These are phyloP conservation scores for Trichophyton benhamiae DNA, from an alignment of 2,329 filamentous ascomycete genomes.

Conservation along the genomic window DNA sequence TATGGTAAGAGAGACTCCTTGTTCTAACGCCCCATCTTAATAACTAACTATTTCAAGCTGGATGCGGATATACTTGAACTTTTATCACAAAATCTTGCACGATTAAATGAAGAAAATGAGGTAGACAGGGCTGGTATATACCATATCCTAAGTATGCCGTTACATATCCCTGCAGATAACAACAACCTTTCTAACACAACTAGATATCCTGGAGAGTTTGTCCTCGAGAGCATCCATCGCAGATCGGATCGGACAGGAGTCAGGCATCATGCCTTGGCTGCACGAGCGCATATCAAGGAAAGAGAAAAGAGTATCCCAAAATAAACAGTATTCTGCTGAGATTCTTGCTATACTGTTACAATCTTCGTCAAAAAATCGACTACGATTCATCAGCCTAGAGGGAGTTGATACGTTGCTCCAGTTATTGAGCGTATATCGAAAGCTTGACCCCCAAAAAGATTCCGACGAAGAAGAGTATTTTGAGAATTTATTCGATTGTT, in stretches of 20 bases:
- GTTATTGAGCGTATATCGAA: slow-evolving; percentile 71
- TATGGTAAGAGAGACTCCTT: slow-evolving; percentile 31
- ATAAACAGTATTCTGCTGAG: slow-evolving; percentile 91
- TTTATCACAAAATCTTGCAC: slow-evolving; percentile 48
- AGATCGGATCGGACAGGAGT: slow-evolving; percentile 59
- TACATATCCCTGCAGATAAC: neutral
- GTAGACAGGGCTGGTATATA: slow-evolving; percentile 78
- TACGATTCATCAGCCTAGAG: slow-evolving; percentile 51
- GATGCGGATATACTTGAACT: slow-evolving; percentile 33
- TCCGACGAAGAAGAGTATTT: slow-evolving; percentile 89
- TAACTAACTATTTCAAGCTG: slow-evolving; percentile 20
- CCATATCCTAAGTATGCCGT: slow-evolving; percentile 50
- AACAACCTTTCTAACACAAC: neutral
- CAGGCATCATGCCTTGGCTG: slow-evolving; percentile 62
- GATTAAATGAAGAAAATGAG: slow-evolving; percentile 61
- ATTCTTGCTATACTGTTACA: slow-evolving; percentile 81
- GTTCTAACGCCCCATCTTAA: neutral
- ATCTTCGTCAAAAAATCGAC: slow-evolving; percentile 54
- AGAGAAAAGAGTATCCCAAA: slow-evolving; percentile 63
- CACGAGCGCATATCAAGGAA: slow-evolving; percentile 57
- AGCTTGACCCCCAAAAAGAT: slow-evolving; percentile 71
- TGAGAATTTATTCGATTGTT: slow-evolving; percentile 79
- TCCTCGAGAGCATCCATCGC: slow-evolving; percentile 58
- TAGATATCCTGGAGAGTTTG: slow-evolving; percentile 68
- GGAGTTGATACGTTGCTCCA: slow-evolving; percentile 71